These are phyloP conservation scores for Boletellus sp. DNA, from an alignment of 768 basidiomycete genomes.

Conservation along the genomic window DNA sequence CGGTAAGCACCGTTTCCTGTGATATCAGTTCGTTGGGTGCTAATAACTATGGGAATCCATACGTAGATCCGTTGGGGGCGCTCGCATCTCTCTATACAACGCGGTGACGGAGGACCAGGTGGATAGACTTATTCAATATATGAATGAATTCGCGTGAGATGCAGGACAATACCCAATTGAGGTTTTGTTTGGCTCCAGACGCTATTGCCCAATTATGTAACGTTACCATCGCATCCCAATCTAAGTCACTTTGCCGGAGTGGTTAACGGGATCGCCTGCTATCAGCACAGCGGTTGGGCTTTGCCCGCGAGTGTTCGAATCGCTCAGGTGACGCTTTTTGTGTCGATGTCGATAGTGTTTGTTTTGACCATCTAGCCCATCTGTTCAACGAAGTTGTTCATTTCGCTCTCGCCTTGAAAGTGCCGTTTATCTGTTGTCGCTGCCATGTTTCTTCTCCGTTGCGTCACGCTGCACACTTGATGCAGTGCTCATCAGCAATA, in stretches of 20 bases:
- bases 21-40: not conserved
- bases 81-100: slow-evolving; percentile 86
- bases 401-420: too few species aligned
- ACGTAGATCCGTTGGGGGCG: slow-evolving; percentile 58
- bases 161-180: not conserved
- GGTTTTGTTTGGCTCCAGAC: too few species aligned
- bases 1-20: slow-evolving; percentile 49
- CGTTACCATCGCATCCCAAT: not conserved
- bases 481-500: too few species aligned
- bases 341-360: too few species aligned
- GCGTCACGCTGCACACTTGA: too few species aligned
- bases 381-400: too few species aligned
- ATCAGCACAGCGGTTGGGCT: slow-evolving; percentile 53
- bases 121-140: slow-evolving; percentile 56
- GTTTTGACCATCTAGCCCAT: not conserved
- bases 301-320: slow-evolving; percentile 63
- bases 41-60: not conserved
- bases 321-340: slow-evolving; percentile 56
- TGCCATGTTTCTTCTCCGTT: too few species aligned
- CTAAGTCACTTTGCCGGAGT: slow-evolving; percentile 87
- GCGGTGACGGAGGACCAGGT: slow-evolving; percentile 77
- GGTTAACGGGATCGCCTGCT: slow-evolving; percentile 88
- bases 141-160: slow-evolving; percentile 46
- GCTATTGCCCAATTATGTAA: not conserved
- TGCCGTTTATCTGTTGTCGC: too few species aligned